A percentile compares a stretch with the other conserved stretches of the same genome.
Conservation (phyloP, 768 basidiomycete genomes). For the Fibroporia radiculosa region DNA sequence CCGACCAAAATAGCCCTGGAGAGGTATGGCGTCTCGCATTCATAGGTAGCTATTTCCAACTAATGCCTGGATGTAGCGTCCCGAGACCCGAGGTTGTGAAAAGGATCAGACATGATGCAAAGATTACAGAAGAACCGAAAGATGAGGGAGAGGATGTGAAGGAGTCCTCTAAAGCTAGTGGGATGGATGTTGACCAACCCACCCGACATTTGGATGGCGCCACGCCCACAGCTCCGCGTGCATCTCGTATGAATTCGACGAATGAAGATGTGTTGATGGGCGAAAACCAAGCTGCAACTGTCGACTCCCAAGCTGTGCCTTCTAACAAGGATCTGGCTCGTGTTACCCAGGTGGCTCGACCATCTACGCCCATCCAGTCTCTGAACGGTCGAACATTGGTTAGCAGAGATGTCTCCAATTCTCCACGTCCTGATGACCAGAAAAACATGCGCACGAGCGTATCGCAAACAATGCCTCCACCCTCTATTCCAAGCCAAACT, state of each 20-base stretch:
- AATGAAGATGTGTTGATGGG: not conserved
- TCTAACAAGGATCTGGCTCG: not conserved
- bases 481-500: constrained; percentile 71
- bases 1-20: constrained; percentile 56
- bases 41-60: not conserved
- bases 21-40: constrained; percentile 34
- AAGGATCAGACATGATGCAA: constrained; percentile 36
- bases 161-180: constrained; percentile 17
- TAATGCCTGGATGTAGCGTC: constrained; percentile 35
- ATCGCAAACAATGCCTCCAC: constrained; percentile 66
- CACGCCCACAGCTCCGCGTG: not conserved
- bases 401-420: constrained; percentile 4
- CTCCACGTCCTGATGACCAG: constrained; percentile 8
- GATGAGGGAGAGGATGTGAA: constrained; percentile 8
- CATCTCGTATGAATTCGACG: not conserved
- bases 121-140: constrained; percentile 25
- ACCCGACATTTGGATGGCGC: not conserved
- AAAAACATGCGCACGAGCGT: constrained; percentile 19
- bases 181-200: constrained; percentile 29
- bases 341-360: constrained; percentile 1
- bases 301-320: not conserved
- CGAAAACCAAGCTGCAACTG: not conserved
- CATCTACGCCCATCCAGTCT: constrained; percentile 11
- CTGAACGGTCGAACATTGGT: constrained; percentile 4
- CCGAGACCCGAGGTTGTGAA: constrained; percentile 78